Conservation (phyloP, 2,329 filamentous ascomycete species). For the Chaetomium globosum region DNA sequence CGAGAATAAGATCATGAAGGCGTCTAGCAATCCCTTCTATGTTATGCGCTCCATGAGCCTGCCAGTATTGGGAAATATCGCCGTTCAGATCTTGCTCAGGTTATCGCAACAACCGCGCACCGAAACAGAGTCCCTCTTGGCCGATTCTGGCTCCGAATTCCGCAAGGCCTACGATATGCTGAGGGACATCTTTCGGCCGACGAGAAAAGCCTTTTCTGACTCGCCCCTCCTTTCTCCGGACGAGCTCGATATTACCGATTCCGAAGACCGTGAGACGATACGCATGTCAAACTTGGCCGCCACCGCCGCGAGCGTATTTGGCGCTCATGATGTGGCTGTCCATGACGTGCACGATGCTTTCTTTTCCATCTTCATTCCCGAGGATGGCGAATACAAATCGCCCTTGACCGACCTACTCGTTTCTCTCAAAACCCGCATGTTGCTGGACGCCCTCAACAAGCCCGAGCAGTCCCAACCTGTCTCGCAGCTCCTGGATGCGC, state of each 20-base stretch:
- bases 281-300: conserved; percentile 55
- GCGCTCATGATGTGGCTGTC: conserved; percentile 45
- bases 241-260: conserved; percentile 46
- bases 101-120: conserved; percentile 42
- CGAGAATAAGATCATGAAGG: conserved; percentile 42
- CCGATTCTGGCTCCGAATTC: conserved; percentile 41
- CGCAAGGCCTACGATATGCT: conserved; percentile 43
- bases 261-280: conserved; percentile 46
- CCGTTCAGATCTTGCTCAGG: conserved; percentile 45
- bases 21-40: conserved; percentile 41
- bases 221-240: conserved; percentile 42
- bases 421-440: conserved; percentile 51
- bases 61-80: conserved; percentile 43
- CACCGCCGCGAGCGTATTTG: conserved; percentile 48
- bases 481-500: conserved; percentile 55
- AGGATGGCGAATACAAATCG: conserved; percentile 45
- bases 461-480: conserved; percentile 49
- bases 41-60: conserved; percentile 45
- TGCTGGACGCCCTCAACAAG: conserved; percentile 58
- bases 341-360: conserved; percentile 51
- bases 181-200: conserved; percentile 41
- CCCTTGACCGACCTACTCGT: conserved; percentile 49
- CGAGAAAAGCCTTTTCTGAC: conserved; percentile 43
- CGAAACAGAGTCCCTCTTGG: conserved; percentile 39
- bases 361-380: conserved; percentile 48